These are phyloP conservation scores for Schizophyllum commune DNA, from an alignment of 1,284 basidiomycete genomes.

Conservation along the genomic window DNA sequence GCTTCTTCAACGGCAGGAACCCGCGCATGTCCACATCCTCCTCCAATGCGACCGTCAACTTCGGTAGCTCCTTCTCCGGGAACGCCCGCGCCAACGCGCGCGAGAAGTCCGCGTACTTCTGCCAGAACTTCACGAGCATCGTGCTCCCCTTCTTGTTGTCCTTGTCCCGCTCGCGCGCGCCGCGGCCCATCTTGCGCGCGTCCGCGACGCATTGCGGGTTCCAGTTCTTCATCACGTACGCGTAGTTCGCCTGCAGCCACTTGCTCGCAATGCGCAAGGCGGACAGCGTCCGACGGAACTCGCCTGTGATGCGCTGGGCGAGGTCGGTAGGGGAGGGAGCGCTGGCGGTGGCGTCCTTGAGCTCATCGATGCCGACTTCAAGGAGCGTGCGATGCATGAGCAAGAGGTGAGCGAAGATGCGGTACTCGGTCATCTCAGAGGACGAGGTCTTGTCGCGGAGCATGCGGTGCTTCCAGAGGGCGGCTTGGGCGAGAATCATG, in stretches of 20 bases:
- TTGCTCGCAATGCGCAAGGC: conserved; percentile 83
- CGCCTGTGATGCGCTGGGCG: conserved; percentile 78
- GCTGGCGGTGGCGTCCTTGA: conserved; percentile 41
- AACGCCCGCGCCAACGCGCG: conserved; percentile 62
- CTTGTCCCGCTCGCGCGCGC: conserved; percentile 30
- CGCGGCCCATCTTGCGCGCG: not conserved
- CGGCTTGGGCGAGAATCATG: conserved; percentile 69
- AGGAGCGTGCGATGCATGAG: conserved; percentile 62
- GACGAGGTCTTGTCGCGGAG: conserved; percentile 31
- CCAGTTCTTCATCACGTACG: conserved; percentile 41
- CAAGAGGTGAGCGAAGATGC: conserved; percentile 69
- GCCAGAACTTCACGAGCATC: conserved; percentile 61
- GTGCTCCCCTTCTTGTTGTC: conserved; percentile 10
- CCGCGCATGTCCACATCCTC: conserved; percentile 90
- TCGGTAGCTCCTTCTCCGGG: conserved; percentile 60
- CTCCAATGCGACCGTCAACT: conserved; percentile 63
- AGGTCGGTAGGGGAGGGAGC: conserved; percentile 48
- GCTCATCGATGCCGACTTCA: conserved; percentile 54
- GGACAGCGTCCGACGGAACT: conserved; percentile 80
- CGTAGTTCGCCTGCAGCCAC: conserved; percentile 80
- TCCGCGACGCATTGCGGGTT: not conserved
- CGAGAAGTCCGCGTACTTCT: conserved; percentile 62
- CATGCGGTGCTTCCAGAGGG: conserved; percentile 78
- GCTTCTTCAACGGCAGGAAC: conserved; percentile 73
- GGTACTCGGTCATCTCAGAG: conserved; percentile 46